Evolutionary conservation across 192 early-diverging fungal species (phyloP).

Genomic region (Geranomyces michiganensis): DNA sequence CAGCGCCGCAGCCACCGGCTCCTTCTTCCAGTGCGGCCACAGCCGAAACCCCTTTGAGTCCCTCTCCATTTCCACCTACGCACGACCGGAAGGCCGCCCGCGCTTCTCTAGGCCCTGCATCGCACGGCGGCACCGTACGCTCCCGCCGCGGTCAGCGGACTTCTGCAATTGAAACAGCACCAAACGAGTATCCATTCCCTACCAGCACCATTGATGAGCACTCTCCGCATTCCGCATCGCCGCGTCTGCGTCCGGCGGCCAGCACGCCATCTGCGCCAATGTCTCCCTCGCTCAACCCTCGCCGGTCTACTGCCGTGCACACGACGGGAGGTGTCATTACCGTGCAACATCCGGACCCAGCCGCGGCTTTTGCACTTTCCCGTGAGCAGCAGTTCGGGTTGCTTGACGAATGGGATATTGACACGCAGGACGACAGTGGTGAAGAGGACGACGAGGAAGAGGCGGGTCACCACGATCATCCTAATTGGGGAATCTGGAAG

Average conservation of each 20-base stretch:
- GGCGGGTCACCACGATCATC: slow-evolving; percentile 81
- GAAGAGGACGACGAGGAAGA: slow-evolving; percentile 66
- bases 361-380: background rate
- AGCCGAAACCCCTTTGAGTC: background rate
- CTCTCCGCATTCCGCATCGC: background rate
- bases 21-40: background rate
- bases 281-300: slow-evolving; percentile 15
- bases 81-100: too few species aligned
- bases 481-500: slow-evolving; percentile 87
- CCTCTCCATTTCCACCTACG: too few species aligned
- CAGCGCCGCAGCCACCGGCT: background rate
- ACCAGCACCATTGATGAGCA: background rate
- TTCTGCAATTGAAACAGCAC: background rate
- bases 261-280: slow-evolving; percentile 1
- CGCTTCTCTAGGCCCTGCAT: too few species aligned
- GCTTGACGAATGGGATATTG: slow-evolving; percentile 19
- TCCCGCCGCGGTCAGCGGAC: background rate
- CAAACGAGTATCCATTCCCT: slow-evolving; percentile 30
- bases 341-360: slow-evolving; percentile 24
- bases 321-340: slow-evolving; percentile 22
- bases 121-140: background rate
- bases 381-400: too few species aligned
- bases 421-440: slow-evolving; percentile 20
- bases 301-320: slow-evolving; percentile 19
- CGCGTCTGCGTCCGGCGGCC: background rate